These are phyloP conservation scores for Kwoniella europaea DNA, from an alignment of 768 basidiomycete species.

Conservation along the genomic window DNA sequence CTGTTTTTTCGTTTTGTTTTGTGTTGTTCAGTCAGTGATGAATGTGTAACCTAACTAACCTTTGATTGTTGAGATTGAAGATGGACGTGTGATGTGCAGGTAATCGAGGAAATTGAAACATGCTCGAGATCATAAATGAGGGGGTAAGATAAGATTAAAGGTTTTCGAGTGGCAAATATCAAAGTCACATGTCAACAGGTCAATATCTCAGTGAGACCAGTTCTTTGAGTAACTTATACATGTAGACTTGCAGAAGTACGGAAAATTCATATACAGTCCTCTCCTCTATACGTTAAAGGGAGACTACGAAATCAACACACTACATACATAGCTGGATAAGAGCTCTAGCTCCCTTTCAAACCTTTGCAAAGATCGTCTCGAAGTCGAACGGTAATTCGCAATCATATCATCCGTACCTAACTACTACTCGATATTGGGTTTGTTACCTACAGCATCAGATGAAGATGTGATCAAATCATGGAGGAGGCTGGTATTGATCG, in stretches of 20 bases:
- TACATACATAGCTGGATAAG: too few species aligned
- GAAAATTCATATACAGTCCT: too few species aligned
- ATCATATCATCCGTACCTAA: constrained; percentile 18
- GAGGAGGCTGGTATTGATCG: constrained; percentile 35
- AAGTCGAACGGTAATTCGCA: not conserved
- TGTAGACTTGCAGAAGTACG: too few species aligned
- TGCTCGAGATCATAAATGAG: not conserved
- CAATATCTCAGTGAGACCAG: too few species aligned
- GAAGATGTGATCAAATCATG: constrained; percentile 43
- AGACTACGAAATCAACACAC: too few species aligned
- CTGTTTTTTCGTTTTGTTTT: not conserved
- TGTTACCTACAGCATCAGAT: constrained; percentile 30
- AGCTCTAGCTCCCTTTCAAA: too few species aligned
- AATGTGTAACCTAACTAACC: not conserved
- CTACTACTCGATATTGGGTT: constrained; percentile 44
- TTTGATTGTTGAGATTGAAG: not conserved
- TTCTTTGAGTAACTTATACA: too few species aligned
- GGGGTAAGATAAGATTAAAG: constrained; percentile 5
- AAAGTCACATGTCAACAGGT: too few species aligned
- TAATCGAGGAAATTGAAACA: not conserved
- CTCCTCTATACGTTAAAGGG: too few species aligned
- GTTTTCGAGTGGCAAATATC: constrained; percentile 20
- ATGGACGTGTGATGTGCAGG: constrained; percentile 9
- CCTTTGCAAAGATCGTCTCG: not conserved
- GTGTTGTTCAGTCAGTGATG: too few species aligned